These are phyloP conservation scores for Glycine soja DNA, from an alignment of 306 rosid genomes.

Conservation along the genomic window DNA sequence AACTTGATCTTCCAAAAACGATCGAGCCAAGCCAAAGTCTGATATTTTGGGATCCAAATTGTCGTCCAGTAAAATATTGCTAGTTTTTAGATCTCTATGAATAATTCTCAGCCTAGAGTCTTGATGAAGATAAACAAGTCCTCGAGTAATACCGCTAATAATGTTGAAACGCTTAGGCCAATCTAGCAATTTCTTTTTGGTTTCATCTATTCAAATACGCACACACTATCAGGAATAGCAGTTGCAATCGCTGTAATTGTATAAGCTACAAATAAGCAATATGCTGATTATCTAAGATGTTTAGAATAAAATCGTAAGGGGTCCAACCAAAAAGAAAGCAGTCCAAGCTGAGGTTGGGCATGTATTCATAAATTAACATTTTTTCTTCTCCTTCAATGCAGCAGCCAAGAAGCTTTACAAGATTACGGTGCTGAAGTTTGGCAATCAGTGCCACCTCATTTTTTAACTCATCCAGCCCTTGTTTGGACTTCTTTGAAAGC, in stretches of 20 bases:
- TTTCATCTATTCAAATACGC: neutral
- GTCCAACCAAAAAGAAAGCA: neutral
- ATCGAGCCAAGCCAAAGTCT: neutral
- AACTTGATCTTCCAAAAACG: neutral
- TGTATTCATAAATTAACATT: neutral
- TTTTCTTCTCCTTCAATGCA: neutral
- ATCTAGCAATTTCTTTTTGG: neutral
- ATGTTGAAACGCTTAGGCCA: neutral
- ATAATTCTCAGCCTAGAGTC: neutral
- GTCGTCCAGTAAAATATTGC: neutral
- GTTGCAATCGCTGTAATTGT: neutral
- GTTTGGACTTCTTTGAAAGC: neutral
- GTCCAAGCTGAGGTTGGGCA: neutral
- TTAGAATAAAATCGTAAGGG: neutral
- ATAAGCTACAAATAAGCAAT: neutral
- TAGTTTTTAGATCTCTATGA: neutral
- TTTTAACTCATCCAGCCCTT: neutral
- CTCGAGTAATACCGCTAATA: neutral
- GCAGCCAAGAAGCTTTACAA: neutral
- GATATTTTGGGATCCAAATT: neutral
- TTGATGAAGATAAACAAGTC: neutral
- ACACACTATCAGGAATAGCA: neutral
- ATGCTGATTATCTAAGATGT: too few relatives aligned
- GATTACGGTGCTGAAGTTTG: neutral
- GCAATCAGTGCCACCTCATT: neutral